These are phyloP conservation scores for Kurtzmaniella quercitrusa DNA, from an alignment of 1,139 yeast genomes.

Conservation along the genomic window DNA sequence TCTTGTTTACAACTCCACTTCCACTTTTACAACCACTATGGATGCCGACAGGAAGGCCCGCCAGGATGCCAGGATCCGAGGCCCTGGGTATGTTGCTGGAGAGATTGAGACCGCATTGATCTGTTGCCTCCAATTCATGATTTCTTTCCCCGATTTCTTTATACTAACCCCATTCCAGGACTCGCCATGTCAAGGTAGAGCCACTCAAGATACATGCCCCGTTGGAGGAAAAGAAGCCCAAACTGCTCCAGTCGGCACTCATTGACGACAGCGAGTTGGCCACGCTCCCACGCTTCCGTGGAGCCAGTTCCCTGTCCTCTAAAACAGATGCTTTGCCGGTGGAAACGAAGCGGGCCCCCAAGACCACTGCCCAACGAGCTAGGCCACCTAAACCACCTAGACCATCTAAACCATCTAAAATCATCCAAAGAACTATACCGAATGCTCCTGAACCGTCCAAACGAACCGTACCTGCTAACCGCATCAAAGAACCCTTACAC, in stretches of 20 bases:
- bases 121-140: too few relatives aligned
- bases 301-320: constrained; percentile 2
- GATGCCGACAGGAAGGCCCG: background rate
- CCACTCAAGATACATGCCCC: constrained; percentile 8
- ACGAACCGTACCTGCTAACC: too few relatives aligned
- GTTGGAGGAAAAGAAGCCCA: constrained; percentile 7
- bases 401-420: background rate
- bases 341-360: too few relatives aligned
- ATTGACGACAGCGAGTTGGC: constrained; percentile 20
- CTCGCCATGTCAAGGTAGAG: constrained; percentile 11
- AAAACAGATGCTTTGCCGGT: background rate
- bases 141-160: background rate
- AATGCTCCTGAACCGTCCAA: too few relatives aligned
- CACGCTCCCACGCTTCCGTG: constrained; percentile 20
- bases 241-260: constrained; percentile 22
- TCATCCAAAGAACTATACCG: background rate
- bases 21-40: background rate
- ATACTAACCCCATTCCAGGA: constrained; percentile 13
- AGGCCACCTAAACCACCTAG: background rate
- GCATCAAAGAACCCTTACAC: background rate
- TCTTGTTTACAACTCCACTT: background rate
- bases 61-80: constrained; percentile 15
- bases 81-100: constrained; percentile 35
- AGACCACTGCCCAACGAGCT: too few relatives aligned
- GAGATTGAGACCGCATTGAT: background rate